Evolutionary conservation across 202 grass and related monocot species (phyloP), one percentile per base, ranked within the genome.

Genomic region (Zizania palustris): DNA sequence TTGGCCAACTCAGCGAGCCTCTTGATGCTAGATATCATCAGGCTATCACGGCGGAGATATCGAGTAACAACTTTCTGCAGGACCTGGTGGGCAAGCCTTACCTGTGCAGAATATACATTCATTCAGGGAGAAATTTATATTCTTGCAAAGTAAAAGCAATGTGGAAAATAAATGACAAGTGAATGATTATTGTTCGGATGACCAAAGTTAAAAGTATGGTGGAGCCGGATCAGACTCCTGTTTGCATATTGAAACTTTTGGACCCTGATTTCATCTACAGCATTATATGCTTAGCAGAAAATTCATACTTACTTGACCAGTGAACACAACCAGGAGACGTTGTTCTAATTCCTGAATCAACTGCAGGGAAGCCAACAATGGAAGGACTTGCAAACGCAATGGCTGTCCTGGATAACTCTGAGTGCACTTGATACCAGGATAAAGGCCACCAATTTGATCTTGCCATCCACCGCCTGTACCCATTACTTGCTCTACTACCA

Each of bases 391-490:
- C 72, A 98, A 83, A 19, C 77, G 79, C 42, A 94, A 78, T 20
- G 88, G 88, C 63, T 86, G 82, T 77, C 77, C 91, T 44, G 95
- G 95, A 79, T 85, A 94, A 80, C 95, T 94, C 60, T 89, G 77
- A 7, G 91, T 90, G 69, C 86, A 92, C 43, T 98, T 98, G 86
- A 98, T 94, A 54, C 95, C 95, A 16, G 89, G 88, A 70, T 94
- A 97, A 11, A 97, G 62, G 48, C 86, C 95, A 35, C 95, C 95
- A 44, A 97, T 92, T 73, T 97, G 95, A 73, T 97, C 95, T 64
- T 97, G 95, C 95, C 95, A 97, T 9, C 95, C 95, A 45, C 95
- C 95, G 22, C 95, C 91, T 3, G 95, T 94, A n/a, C 95, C 95
- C 95, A 97, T 97, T 84, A 94, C 80, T 79, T 97, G 91, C 21